phyloP scores from a whole-genome alignment of 441 rosid genomes.

The Adansonia madagascariensis region DNA sequence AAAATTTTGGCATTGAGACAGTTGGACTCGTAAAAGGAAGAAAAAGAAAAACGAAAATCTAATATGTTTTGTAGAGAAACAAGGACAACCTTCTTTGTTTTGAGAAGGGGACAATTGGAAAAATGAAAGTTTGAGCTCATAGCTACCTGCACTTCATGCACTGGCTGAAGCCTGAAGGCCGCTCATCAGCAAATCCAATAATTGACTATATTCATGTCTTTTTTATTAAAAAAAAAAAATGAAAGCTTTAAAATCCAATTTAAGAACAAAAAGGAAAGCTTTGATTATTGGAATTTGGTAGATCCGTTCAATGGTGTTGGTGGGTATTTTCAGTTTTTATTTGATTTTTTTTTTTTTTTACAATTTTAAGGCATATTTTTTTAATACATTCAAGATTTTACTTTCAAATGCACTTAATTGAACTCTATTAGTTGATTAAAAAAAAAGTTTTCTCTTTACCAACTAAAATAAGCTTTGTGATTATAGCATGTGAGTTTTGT shows the following conservation, averaged over 20 bases:
- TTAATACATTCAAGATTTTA: no score
- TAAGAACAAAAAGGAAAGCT: neutral
- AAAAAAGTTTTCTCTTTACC: no score
- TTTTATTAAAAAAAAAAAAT: neutral
- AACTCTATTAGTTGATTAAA: no score
- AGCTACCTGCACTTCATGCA: constrained; percentile 17
- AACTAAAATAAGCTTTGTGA: no score
- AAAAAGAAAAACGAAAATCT: neutral
- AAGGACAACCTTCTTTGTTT: neutral
- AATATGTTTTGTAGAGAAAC: neutral
- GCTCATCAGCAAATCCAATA: neutral
- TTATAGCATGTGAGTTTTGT: neutral
- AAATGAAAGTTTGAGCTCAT: neutral
- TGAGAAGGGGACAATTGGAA: neutral
- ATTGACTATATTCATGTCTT: neutral
- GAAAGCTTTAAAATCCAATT: no score
- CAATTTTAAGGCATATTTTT: no score
- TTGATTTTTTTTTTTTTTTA: no score
- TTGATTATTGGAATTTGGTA: no score
- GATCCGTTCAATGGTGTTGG: no score
- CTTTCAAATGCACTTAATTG: no score
- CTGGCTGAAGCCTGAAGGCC: neutral
- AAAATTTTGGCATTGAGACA: neutral
- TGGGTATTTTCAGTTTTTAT: no score
- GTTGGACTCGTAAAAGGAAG: neutral